Conservation (phyloP, 2,329 filamentous ascomycete genomes). For the Colletotrichum limetticola region DNA sequence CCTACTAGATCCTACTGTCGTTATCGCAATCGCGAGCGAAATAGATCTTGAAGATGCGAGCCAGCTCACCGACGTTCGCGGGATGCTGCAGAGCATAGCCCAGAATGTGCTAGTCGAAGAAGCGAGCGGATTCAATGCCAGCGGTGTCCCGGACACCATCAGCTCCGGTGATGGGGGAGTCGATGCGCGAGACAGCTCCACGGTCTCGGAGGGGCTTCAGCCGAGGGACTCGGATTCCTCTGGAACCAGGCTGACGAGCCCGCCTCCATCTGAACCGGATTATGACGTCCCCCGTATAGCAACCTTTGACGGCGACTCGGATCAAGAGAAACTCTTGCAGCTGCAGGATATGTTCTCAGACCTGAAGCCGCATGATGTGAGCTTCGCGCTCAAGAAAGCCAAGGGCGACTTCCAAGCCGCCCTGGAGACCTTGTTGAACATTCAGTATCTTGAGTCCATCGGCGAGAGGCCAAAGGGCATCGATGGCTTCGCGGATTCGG, state of each 20-base stretch:
- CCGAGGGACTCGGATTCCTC: conserved; percentile 44
- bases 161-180: conserved; percentile 39
- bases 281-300: conserved; percentile 33
- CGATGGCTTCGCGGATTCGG: conserved; percentile 79
- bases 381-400: conserved; percentile 73
- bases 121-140: conserved; percentile 80
- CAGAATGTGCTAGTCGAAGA: conserved; percentile 74
- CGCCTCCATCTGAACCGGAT: conserved; percentile 25
- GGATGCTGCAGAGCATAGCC: conserved; percentile 74
- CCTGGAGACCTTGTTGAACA: conserved; percentile 83
- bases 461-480: conserved; percentile 76
- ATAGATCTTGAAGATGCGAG: conserved; percentile 69
- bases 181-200: conserved; percentile 38
- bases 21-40: conserved; percentile 81
- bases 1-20: conserved; percentile 79
- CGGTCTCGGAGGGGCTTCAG: conserved; percentile 40
- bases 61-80: conserved; percentile 64
- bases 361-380: conserved; percentile 73
- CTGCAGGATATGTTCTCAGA: conserved; percentile 79
- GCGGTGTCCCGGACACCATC: conserved; percentile 68
- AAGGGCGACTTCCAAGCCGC: conserved; percentile 74
- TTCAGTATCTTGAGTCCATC: conserved; percentile 79
- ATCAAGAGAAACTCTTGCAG: conserved; percentile 70
- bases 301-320: conserved; percentile 53
- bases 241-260: conserved; percentile 38